Conservation (phyloP, 2,329 filamentous ascomycete genomes). For the Clonostachys rosea region DNA sequence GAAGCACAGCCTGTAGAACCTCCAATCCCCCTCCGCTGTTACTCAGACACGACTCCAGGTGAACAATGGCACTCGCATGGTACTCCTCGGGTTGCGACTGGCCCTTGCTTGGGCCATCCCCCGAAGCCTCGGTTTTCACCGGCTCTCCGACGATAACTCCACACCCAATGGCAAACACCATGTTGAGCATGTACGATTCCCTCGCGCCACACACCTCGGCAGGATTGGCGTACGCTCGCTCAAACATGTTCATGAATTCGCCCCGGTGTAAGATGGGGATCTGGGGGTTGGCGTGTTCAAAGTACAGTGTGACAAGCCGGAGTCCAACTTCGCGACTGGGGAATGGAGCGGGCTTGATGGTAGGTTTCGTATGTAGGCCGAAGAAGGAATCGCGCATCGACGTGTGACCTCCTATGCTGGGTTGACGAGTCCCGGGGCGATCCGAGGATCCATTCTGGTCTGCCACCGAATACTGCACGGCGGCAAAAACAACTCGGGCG, state of each 20-base stretch:
- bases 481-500: conserved; percentile 88
- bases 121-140: conserved; percentile 39
- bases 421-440: conserved; percentile 12
- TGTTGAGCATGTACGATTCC: conserved; percentile 92
- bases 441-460: conserved; percentile 47
- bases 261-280: conserved; percentile 86
- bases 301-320: conserved; percentile 77
- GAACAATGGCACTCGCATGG: conserved; percentile 88
- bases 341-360: conserved; percentile 80
- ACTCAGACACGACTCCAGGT: conserved; percentile 82
- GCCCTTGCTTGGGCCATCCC: conserved; percentile 18
- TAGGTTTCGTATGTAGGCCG: conserved; percentile 86
- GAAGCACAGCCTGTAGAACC: conserved; percentile 86
- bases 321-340: conserved; percentile 71
- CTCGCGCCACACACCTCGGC: conserved; percentile 64
- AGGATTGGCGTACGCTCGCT: conserved; percentile 70
- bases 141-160: conserved; percentile 79
- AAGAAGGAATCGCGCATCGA: conserved; percentile 97
- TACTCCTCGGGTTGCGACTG: conserved; percentile 87
- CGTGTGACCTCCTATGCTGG: conserved; percentile 45
- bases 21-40: conserved; percentile 86
- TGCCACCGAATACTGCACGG: conserved; percentile 70
- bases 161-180: conserved; percentile 93
- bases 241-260: conserved; percentile 86
- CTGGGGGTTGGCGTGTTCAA: conserved; percentile 94